Percentiles rank a stretch among this genome's conserved stretches.
These are phyloP conservation scores for Kodamaea sp. DNA, from an alignment of 1,139 yeast genomes.

Conservation along the genomic window DNA sequence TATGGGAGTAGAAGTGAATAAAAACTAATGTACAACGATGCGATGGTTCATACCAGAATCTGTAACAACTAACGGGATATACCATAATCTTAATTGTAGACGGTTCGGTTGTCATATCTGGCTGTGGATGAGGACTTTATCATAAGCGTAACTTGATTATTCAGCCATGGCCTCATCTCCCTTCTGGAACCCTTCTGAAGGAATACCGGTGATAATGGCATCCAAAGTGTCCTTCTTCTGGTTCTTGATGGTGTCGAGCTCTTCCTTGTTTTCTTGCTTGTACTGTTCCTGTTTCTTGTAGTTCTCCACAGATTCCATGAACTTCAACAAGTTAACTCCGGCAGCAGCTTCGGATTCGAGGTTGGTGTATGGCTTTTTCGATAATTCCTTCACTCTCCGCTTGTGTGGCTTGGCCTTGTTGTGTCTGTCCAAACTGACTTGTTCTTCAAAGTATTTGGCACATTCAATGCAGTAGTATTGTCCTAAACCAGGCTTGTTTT, in stretches of 20 bases:
- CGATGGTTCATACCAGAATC: too few species aligned
- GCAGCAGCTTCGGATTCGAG: slow-evolving; percentile 91
- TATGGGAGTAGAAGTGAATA: background rate
- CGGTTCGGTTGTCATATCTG: too few species aligned
- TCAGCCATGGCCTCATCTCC: slow-evolving; percentile 10
- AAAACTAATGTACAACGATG: slow-evolving; percentile 2
- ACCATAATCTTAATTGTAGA: too few species aligned
- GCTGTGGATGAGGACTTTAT: too few species aligned
- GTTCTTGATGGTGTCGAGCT: slow-evolving; percentile 34
- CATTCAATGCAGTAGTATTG: slow-evolving; percentile 94
- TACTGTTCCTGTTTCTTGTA: slow-evolving; percentile 44
- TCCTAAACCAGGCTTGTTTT: slow-evolving; percentile 89
- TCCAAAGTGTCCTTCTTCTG: slow-evolving; percentile 46
- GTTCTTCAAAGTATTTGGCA: slow-evolving; percentile 87
- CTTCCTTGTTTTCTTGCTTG: slow-evolving; percentile 42
- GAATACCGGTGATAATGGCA: slow-evolving; percentile 40
- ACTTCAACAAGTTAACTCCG: slow-evolving; percentile 72
- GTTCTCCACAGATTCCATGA: slow-evolving; percentile 60
- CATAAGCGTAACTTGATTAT: too few species aligned
- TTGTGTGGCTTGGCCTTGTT: slow-evolving; percentile 77
- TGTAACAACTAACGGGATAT: too few species aligned
- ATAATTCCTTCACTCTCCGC: slow-evolving; percentile 76
- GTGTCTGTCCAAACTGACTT: slow-evolving; percentile 71
- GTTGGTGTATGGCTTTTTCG: slow-evolving; percentile 78
- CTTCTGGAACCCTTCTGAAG: slow-evolving; percentile 21